Evolutionary conservation across 2,329 filamentous ascomycete species (phyloP).

Genomic region (Setomelanomma holmii): DNA sequence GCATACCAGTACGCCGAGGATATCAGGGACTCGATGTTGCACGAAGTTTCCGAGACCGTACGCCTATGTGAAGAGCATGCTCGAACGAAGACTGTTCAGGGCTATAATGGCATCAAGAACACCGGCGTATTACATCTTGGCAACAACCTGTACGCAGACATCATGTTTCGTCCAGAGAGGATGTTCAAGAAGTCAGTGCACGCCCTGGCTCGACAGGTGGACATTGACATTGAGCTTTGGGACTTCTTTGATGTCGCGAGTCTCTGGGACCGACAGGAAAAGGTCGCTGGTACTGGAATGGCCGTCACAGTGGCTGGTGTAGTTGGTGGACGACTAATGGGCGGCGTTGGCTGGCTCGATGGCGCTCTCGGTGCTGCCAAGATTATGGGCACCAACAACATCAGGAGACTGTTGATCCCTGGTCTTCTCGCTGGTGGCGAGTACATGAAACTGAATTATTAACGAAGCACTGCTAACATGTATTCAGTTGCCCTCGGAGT

Average conservation of each 20-base stretch:
- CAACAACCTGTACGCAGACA: slow-evolving; percentile 77
- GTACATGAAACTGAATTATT: slow-evolving; percentile 45
- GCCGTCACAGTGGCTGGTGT: slow-evolving; percentile 90
- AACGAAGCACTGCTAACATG: slow-evolving; percentile 8
- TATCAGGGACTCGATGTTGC: slow-evolving; percentile 88
- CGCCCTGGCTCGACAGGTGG: slow-evolving; percentile 80
- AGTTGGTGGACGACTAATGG: slow-evolving; percentile 79
- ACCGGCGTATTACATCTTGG: slow-evolving; percentile 88
- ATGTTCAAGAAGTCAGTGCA: slow-evolving; percentile 92
- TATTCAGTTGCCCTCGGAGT: slow-evolving; percentile 72
- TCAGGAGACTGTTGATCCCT: slow-evolving; percentile 81
- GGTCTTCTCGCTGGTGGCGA: slow-evolving; percentile 79
- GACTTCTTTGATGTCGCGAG: slow-evolving; percentile 92
- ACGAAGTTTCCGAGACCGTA: slow-evolving; percentile 82
- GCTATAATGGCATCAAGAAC: slow-evolving; percentile 87
- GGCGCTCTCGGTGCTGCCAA: slow-evolving; percentile 82
- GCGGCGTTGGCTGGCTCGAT: slow-evolving; percentile 88
- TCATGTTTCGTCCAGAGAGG: slow-evolving; percentile 87
- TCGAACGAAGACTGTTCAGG: slow-evolving; percentile 75
- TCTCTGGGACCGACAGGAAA: slow-evolving; percentile 89
- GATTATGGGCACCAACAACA: slow-evolving; percentile 79
- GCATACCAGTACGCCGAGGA: slow-evolving; percentile 94
- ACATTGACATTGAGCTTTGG: slow-evolving; percentile 85
- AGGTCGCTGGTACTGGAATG: slow-evolving; percentile 92
- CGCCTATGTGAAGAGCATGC: slow-evolving; percentile 83